Percentiles rank a stretch among this genome's conserved stretches.
phyloP scores from a whole-genome alignment of 2,329 filamentous ascomycete species.

The Nothophaeocryptopus gaeumannii region DNA sequence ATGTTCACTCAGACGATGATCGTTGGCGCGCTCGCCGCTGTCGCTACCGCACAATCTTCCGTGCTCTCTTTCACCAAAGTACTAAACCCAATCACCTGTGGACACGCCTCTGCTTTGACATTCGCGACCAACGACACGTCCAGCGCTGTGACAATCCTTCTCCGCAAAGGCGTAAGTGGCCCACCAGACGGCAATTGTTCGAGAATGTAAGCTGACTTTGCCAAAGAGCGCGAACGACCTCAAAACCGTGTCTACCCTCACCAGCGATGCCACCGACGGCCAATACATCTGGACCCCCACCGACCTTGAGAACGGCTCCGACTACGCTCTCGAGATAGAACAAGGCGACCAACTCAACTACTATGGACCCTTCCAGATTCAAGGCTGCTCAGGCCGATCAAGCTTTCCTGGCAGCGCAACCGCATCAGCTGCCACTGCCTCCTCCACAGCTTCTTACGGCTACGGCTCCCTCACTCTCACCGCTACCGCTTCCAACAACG shows the following conservation, averaged over 20 bases:
- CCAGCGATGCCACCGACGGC: conserved; percentile 22
- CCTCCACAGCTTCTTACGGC: conserved; percentile 25
- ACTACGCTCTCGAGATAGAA: conserved; percentile 60
- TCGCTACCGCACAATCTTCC: conserved; percentile 48
- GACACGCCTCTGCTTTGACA: conserved; percentile 37
- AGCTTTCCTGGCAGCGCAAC: conserved; percentile 20
- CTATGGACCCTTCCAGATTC: conserved; percentile 51
- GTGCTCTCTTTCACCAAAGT: conserved; percentile 53
- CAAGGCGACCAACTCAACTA: conserved; percentile 56
- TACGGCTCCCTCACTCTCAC: conserved; percentile 5
- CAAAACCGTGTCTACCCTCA: conserved; percentile 43
- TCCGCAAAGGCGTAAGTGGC: conserved; percentile 49
- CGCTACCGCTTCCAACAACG: conserved; percentile 8
- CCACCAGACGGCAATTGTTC: not conserved
- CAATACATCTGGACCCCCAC: conserved; percentile 50
- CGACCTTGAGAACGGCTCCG: conserved; percentile 41
- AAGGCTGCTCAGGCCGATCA: conserved; percentile 29
- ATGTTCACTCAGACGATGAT: conserved; percentile 55
- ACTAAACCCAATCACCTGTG: conserved; percentile 48
- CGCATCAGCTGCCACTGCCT: conserved; percentile 33
- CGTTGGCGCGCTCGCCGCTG: conserved; percentile 44
- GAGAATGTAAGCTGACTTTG: not conserved
- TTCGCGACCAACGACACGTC: conserved; percentile 28
- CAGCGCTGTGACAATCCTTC: conserved; percentile 53
- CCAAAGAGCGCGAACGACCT: conserved; percentile 43